Percentiles rank a stretch among this genome's conserved stretches.
phyloP scores from a whole-genome alignment of 495 filamentous ascomycete species.

The Penicillium canariense region DNA sequence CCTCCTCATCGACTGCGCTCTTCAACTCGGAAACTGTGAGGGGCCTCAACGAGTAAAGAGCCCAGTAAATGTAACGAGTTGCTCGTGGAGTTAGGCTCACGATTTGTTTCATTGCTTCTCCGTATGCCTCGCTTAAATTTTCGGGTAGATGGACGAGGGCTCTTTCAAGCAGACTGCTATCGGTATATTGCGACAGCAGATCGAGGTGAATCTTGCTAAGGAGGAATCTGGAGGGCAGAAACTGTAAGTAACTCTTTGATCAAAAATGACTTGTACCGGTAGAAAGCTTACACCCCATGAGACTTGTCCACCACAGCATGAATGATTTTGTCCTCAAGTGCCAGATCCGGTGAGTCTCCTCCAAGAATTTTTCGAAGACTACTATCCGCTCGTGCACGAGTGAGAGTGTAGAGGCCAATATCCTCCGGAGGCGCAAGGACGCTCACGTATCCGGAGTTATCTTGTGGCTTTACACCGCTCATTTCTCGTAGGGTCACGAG shows the following conservation, averaged over 20 bases:
- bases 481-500: conserved; percentile 33
- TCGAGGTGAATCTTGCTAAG: conserved; percentile 31
- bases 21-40: conserved; percentile 28
- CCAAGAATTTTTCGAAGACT: no score
- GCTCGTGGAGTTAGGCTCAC: conserved; percentile 23
- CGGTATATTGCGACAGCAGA: conserved; percentile 23
- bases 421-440: conserved; percentile 20
- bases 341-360: no score
- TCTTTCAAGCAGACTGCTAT: conserved; percentile 23
- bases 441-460: conserved; percentile 7
- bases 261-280: no score
- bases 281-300: conserved; percentile 28
- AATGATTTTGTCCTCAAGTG: conserved; percentile 9
- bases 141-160: conserved; percentile 30
- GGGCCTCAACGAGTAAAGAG: conserved; percentile 26
- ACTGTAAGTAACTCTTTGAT: no score
- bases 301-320: conserved; percentile 18
- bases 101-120: conserved; percentile 33
- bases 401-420: conserved; percentile 20
- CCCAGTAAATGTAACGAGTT: conserved; percentile 32
- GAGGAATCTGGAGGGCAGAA: conserved; percentile 33
- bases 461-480: no score
- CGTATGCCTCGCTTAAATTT: conserved; percentile 34
- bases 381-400: no score
- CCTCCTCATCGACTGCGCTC: no score